Percentiles rank a stretch among this genome's conserved stretches.
Conservation (phyloP, 371 early-diverging fungal genomes). For the Mortierella sp. region DNA sequence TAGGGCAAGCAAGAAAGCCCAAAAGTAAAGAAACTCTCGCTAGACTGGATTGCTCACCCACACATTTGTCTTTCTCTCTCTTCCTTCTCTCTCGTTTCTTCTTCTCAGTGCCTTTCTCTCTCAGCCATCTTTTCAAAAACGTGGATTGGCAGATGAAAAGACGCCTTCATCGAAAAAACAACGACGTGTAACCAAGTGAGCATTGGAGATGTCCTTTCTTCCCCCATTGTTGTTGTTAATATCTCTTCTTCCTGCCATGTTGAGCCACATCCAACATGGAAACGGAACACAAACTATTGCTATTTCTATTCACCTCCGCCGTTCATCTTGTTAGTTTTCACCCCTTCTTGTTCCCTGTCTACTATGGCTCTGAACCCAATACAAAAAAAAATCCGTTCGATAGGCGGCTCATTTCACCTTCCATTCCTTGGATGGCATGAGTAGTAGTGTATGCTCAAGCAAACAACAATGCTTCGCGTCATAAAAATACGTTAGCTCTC, state of each 20-base stretch:
- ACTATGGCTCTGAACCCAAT: not conserved
- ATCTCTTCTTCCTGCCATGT: not conserved
- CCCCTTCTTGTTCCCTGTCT: not conserved
- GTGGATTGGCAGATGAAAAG: not conserved
- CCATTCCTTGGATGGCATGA: not conserved
- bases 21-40: too few relatives aligned
- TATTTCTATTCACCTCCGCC: not conserved
- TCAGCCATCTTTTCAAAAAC: not conserved
- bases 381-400: not conserved
- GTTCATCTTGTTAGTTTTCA: not conserved
- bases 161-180: not conserved
- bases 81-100: not conserved
- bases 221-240: not conserved
- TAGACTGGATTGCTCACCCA: not conserved
- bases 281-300: not conserved
- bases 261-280: constrained; percentile 2
- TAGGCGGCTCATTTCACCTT: not conserved
- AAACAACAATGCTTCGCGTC: not conserved
- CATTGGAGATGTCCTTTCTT: not conserved
- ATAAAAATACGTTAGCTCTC: not conserved
- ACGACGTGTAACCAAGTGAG: not conserved
- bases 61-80: not conserved
- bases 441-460: not conserved
- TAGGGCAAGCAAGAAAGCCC: too few relatives aligned
- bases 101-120: not conserved